Percentiles rank a stretch among this genome's conserved stretches.
Conservation (phyloP, 768 basidiomycete species). For the Pulveroboletus ravenelii region DNA sequence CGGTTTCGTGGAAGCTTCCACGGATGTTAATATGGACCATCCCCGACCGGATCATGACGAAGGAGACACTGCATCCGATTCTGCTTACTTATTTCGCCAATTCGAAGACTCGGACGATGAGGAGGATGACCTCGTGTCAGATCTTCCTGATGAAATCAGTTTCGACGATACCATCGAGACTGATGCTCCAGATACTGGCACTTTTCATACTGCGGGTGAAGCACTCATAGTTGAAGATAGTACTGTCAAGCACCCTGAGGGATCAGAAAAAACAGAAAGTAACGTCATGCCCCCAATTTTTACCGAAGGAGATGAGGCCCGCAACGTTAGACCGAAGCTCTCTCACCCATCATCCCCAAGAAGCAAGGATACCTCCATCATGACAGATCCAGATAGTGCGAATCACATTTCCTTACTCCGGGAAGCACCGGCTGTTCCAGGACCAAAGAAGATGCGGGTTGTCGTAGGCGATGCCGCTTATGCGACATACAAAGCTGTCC, state of each 20-base stretch:
- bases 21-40: slow-evolving; percentile 26
- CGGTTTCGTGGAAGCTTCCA: slow-evolving; percentile 58
- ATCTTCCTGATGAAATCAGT: slow-evolving; percentile 30
- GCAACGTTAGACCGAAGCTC: slow-evolving; percentile 31
- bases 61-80: slow-evolving; percentile 50
- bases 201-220: not conserved
- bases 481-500: slow-evolving; percentile 56
- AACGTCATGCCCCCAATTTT: not conserved
- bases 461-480: slow-evolving; percentile 57
- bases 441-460: slow-evolving; percentile 51
- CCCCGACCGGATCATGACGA: slow-evolving; percentile 28
- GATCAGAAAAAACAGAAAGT: not conserved
- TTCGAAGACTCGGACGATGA: slow-evolving; percentile 51
- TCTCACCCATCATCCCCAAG: slow-evolving; percentile 40
- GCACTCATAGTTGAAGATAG: slow-evolving; percentile 5
- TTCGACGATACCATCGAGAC: slow-evolving; percentile 25
- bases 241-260: slow-evolving; percentile 2
- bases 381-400: slow-evolving; percentile 9
- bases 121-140: slow-evolving; percentile 42
- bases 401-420: not conserved
- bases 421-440: slow-evolving; percentile 21
- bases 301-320: slow-evolving; percentile 12
- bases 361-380: slow-evolving; percentile 20
- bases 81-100: slow-evolving; percentile 31
- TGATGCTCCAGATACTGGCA: slow-evolving; percentile 14